phyloP scores from a whole-genome alignment of 768 basidiomycete species.

The Termitomyces eurrhizus region DNA sequence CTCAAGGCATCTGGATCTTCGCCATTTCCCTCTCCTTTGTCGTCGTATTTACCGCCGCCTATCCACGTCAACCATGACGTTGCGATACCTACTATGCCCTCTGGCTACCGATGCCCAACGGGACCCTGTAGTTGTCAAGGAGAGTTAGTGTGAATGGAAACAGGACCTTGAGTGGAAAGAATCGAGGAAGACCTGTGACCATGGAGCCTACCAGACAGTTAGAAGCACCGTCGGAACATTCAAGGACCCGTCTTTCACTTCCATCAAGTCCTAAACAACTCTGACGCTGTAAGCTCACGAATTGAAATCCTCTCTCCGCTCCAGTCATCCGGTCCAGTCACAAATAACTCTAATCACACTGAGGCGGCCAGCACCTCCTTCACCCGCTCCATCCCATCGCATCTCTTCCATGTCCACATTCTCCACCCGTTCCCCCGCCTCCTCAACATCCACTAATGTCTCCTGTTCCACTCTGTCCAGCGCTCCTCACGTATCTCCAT shows the following conservation, averaged over 20 bases:
- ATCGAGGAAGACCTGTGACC: background rate
- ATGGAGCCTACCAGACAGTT: background rate
- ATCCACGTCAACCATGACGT: constrained; percentile 66
- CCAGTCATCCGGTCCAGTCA: background rate
- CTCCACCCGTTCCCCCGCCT: too few species aligned
- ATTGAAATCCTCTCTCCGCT: constrained; percentile 5
- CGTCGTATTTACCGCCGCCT: constrained; percentile 66
- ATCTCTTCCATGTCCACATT: too few species aligned
- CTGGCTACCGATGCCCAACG: constrained; percentile 17
- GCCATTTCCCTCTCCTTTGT: constrained; percentile 60
- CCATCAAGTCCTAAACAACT: background rate
- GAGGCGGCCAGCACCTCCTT: constrained; percentile 17
- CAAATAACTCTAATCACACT: constrained; percentile 14
- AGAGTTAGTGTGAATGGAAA: background rate
- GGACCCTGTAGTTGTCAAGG: constrained; percentile 6
- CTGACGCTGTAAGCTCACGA: background rate
- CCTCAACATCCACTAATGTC: constrained; percentile 11
- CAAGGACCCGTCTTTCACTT: background rate
- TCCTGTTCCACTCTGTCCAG: constrained; percentile 12
- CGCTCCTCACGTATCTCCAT: background rate
- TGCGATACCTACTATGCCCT: constrained; percentile 42
- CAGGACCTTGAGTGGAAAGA: background rate
- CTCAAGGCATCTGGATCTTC: constrained; percentile 17
- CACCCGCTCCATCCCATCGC: constrained; percentile 23
- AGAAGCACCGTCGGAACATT: background rate